Percentiles rank a stretch among this genome's conserved stretches.
phyloP scores from a whole-genome alignment of 345 rosid genomes.

The Hevea brasiliensis region DNA sequence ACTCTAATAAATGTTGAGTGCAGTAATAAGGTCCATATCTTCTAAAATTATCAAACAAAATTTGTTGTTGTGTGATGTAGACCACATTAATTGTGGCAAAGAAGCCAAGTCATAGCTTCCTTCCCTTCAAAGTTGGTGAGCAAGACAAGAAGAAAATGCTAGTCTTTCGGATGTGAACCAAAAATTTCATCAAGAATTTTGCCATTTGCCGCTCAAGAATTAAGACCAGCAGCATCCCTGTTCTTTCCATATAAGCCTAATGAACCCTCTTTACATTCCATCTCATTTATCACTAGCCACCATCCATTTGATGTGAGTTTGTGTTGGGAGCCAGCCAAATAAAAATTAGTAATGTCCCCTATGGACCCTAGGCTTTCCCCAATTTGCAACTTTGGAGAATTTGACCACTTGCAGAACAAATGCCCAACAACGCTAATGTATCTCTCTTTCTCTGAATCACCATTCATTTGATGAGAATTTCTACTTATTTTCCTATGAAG shows the following conservation, averaged over 20 bases:
- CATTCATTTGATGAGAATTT: neutral
- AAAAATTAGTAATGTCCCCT: neutral
- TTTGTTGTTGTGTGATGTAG: neutral
- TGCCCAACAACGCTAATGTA: neutral
- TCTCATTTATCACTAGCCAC: too few relatives aligned
- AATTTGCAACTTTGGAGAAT: neutral
- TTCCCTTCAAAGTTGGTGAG: constrained; percentile 14
- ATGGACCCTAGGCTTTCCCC: too few relatives aligned
- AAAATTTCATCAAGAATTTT: neutral
- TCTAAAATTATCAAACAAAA: neutral
- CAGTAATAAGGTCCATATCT: too few relatives aligned
- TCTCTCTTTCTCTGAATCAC: neutral
- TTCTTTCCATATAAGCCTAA: neutral
- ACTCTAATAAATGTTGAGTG: too few relatives aligned
- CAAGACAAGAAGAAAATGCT: constrained; percentile 1
- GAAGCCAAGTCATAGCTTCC: constrained; percentile 18
- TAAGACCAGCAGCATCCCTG: constrained; percentile 14
- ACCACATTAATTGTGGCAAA: constrained; percentile 1
- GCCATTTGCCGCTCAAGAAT: neutral
- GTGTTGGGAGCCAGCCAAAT: neutral
- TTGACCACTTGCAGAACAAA: neutral
- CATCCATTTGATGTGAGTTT: neutral
- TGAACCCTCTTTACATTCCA: neutral
- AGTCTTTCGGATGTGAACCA: neutral
- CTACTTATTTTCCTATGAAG: neutral